Evolutionary conservation across 2,329 filamentous ascomycete genomes (phyloP), one percentile per base, ranked within the genome.

Genomic region (Pseudogymnoascus sp.): DNA sequence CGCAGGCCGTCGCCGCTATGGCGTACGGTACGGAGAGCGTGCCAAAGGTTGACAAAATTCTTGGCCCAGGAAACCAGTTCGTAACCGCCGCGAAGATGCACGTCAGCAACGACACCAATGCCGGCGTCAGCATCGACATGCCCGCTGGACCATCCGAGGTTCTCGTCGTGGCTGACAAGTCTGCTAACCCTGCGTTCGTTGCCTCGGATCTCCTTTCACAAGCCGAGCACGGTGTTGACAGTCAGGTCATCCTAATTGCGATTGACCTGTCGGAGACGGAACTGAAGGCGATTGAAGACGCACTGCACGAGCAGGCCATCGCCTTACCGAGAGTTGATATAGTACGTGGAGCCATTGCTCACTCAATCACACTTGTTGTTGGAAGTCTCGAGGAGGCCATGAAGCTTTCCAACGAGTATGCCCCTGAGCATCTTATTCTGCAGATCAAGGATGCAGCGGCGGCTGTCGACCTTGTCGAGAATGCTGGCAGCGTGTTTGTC

Each of bases 61-160:
- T 97, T 11, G 94, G 94, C 0, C 94, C 94, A 2, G 94, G 94
- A 36, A 99, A 99, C 76, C 94, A 97, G 75, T 99, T 97, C 71
- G 94, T 99, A 39, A 99, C 94, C 0, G 94, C 94, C 0, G 94
- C 90, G 59, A 99, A 99, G 83, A 99, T 99, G 94, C 82, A 92
- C 68, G 94, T 99, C 43, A 90, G 88, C 75, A 99, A 99, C 74
- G 94, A 99, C 73, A 97, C 94, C 47, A 95, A 91, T 63, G 94
- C 94, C 11, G 89, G 90, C 20, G 92, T 97, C 39, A 88, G 91
- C 74, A 99, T 99, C 69, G 94, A 99, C 72, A 99, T 99, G 94
- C 94, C 94, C 9, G 94, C 94, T 36, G 94, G 94, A 0, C 94
- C 94, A 0, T 96, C 91, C 36, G 94, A 99, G 74, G 91, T 99